These are phyloP conservation scores for Gaeumannomyces tritici DNA, from an alignment of 2,329 filamentous ascomycete species.

Conservation along the genomic window DNA sequence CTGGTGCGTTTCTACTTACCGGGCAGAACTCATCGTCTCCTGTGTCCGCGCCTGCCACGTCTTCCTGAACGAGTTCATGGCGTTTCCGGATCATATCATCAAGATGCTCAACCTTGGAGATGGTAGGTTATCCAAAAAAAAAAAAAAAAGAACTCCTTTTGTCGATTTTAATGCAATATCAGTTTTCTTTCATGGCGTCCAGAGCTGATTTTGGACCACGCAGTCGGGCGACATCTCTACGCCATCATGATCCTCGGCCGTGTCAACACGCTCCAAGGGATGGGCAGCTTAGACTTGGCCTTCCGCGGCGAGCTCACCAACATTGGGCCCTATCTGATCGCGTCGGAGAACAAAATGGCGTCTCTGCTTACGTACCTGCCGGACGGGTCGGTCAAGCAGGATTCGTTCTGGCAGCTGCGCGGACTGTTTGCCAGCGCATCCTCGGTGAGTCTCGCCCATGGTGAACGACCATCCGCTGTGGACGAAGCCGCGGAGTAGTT, in stretches of 20 bases:
- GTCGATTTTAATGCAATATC: background rate
- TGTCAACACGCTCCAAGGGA: slow-evolving; percentile 6
- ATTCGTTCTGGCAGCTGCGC: slow-evolving; percentile 10
- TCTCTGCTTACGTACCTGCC: background rate
- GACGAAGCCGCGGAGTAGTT: too few relatives aligned
- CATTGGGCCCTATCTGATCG: slow-evolving; percentile 6
- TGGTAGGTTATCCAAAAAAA: background rate
- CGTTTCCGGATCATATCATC: slow-evolving; percentile 4
- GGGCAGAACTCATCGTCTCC: slow-evolving; percentile 9
- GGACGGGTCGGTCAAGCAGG: slow-evolving; percentile 4
- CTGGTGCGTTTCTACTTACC: slow-evolving; percentile 11
- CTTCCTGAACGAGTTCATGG: slow-evolving; percentile 10
- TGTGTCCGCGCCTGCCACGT: slow-evolving; percentile 10
- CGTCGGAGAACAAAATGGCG: slow-evolving; percentile 8
- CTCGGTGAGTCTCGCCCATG: background rate
- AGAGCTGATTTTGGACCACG: background rate
- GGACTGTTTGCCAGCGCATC: slow-evolving; percentile 5
- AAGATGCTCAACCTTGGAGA: slow-evolving; percentile 9
- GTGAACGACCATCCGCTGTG: too few relatives aligned
- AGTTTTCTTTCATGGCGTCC: background rate
- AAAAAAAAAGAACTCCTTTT: background rate
- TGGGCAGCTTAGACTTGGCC: slow-evolving; percentile 6
- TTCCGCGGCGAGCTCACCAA: slow-evolving; percentile 7
- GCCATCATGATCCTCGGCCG: slow-evolving; percentile 10
- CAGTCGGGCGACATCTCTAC: slow-evolving; percentile 10